Evolutionary conservation across 2,329 filamentous ascomycete species (phyloP), one percentile per base, ranked within the genome.

Genomic region (Thelonectria discophora): DNA sequence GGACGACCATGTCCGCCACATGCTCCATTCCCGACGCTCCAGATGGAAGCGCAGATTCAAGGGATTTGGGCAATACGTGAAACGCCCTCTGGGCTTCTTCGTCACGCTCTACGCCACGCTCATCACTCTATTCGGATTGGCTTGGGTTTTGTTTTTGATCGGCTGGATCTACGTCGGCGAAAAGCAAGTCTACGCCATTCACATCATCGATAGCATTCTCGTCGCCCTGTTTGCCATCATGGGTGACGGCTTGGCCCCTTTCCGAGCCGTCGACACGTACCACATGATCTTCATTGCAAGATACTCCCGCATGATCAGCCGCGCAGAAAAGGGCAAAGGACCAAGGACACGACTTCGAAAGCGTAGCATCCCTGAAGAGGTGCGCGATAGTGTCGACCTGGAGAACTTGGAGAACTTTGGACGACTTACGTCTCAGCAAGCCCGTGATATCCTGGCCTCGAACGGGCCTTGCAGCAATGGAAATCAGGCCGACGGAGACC

Each of bases 71-170:
- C 88, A 94, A 76, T 97, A 96, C 72, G 84, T 93, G 13, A 84
- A 83, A 40, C 87, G 88, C 69, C 91, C 93, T 1, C 82, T 97
- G 39, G 93, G 93, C 1, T 92, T 95, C 73, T 84, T 94, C 56
- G 90, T 97, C 60, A 95, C 92, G 0, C 78, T 96, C 4, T 97
- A 97, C 75, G 92, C 92, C 9, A 88, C 86, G 1, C 81, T 94
- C 18, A 94, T 97, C 69, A 95, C 92, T 0, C 81, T 94, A 0
- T 97, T 96, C 69, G 92, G 92, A 71, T 82, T 94, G 12, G 91
- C 91, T 0, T 97, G 92, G 93, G 92, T 97, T 1, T 84, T 96
- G n/a, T 95, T 94, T 77, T 80, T 96, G 56, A 97, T 97, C 73
- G 91, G 89, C 49, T 96, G 92, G 92, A 92, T 95, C 73, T 93